phyloP scores from a whole-genome alignment of 768 basidiomycete species.

The Russula olivacea region DNA sequence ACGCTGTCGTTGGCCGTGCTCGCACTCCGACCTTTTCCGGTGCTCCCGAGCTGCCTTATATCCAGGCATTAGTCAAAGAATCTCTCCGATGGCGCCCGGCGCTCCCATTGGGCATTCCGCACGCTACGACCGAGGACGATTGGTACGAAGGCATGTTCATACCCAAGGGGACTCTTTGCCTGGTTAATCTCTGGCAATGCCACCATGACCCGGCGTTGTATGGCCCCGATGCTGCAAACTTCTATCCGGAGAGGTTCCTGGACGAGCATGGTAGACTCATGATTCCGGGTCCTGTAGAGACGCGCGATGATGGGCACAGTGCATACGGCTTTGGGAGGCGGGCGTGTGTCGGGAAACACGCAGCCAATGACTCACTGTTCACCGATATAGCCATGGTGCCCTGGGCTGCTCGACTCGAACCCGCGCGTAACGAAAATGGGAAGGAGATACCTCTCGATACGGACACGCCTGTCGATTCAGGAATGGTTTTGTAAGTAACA shows the following conservation, averaged over 20 bases:
- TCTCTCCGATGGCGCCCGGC: constrained; percentile 8
- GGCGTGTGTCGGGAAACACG: constrained; percentile 23
- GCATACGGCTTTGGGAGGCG: constrained; percentile 23
- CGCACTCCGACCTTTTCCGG: constrained; percentile 6
- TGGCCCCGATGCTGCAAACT: constrained; percentile 20
- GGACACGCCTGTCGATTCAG: not conserved
- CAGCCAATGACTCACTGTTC: constrained; percentile 25
- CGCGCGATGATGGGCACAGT: constrained; percentile 19
- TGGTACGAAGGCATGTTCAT: constrained; percentile 27
- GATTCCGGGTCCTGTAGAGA: constrained; percentile 6
- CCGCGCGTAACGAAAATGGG: constrained; percentile 11
- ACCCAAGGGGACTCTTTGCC: constrained; percentile 33
- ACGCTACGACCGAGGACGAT: constrained; percentile 27
- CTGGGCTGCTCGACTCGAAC: constrained; percentile 22
- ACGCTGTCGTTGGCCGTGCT: constrained; percentile 13
- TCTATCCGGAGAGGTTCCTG: constrained; percentile 25
- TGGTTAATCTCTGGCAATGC: constrained; percentile 27
- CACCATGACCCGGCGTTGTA: constrained; percentile 8
- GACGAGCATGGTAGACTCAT: constrained; percentile 7
- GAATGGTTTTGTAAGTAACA: constrained; percentile 13
- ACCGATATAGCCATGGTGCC: constrained; percentile 25
- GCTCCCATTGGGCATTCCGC: not conserved
- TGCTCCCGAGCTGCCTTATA: constrained; percentile 5
- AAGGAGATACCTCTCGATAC: constrained; percentile 11
- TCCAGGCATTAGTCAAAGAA: constrained; percentile 10